These are phyloP conservation scores for Lyophyllum decastes DNA, from an alignment of 768 basidiomycete species.

Conservation along the genomic window DNA sequence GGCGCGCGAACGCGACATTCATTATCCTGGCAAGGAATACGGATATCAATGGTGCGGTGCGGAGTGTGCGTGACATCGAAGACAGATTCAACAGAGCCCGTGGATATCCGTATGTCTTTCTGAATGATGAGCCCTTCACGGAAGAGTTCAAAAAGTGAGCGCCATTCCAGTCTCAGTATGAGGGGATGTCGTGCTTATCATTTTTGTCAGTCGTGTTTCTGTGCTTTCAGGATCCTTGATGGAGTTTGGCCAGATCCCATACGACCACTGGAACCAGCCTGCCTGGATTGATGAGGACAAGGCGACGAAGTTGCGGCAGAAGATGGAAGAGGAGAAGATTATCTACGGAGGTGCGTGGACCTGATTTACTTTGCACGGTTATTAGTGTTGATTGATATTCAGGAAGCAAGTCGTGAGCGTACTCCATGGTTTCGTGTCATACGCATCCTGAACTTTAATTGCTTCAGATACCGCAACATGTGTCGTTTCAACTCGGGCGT, in stretches of 20 bases:
- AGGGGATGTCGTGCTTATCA: neutral
- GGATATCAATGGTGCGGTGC: slow-evolving; percentile 59
- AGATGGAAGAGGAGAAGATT: slow-evolving; percentile 55
- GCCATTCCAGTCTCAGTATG: neutral
- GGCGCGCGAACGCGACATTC: slow-evolving; percentile 37
- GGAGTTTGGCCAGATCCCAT: slow-evolving; percentile 68
- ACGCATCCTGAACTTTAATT: slow-evolving; percentile 16
- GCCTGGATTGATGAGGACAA: slow-evolving; percentile 74
- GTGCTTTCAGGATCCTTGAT: slow-evolving; percentile 25
- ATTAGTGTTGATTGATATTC: neutral
- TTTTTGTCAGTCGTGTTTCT: slow-evolving; percentile 21
- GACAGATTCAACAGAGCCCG: slow-evolving; percentile 78
- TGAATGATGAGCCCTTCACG: slow-evolving; percentile 83
- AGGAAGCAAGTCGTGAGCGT: slow-evolving; percentile 32
- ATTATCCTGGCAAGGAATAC: slow-evolving; percentile 63
- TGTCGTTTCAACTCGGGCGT: slow-evolving; percentile 75
- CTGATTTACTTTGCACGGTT: neutral
- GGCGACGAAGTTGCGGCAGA: slow-evolving; percentile 55
- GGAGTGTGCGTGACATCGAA: slow-evolving; percentile 75
- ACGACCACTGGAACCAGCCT: slow-evolving; percentile 76
- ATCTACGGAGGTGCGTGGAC: slow-evolving; percentile 43
- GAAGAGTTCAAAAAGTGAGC: slow-evolving; percentile 70
- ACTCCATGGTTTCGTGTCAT: neutral
- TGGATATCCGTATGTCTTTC: slow-evolving; percentile 85
- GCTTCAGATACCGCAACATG: slow-evolving; percentile 70